Evolutionary conservation across 2,329 filamentous ascomycete species (phyloP), one percentile per base, ranked within the genome.

Genomic region (Diaporthe amygdali): DNA sequence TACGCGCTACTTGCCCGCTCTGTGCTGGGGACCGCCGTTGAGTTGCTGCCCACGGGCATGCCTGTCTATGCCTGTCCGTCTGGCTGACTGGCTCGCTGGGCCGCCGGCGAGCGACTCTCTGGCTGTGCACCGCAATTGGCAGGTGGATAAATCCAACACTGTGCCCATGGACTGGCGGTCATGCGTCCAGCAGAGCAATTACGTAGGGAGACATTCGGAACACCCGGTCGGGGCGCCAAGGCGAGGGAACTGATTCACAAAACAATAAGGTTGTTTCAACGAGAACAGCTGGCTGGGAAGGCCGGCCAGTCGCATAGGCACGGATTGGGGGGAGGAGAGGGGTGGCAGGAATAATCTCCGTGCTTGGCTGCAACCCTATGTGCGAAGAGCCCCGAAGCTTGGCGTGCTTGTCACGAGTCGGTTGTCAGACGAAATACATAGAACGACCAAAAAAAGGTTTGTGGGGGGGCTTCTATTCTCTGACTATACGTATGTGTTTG

Each of bases 181-280:
- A 34, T 47, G 56, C 56, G 27, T 12, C 27, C 56, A 63, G 56
- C 37, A 63, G 3, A 34, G 27, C 20, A 9, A 54, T 46, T 22
- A 47, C 41, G 41, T 47, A 46, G 27, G 10, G 32, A 6, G 41
- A 15, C 39, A 22, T 10, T 47, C 56, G 56, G 56, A 34, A 15
- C 34, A 47, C 41, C 56, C 41, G 56, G 41, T 2, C 20, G 27
- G 27, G 41, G 56, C 47, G 56, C 56, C 56, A 63, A 63, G 56
- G 41, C 56, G 56, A 63, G 41, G 41, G 41, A 20, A 47, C 59
- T 63, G 59, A 63, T 63, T 63, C 59, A 37, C 59, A 63, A 22
- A 22, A 25, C 41, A 63, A 34, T 32, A 63, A 63, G 59, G 59
- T 47, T 63, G 59, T 63, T 63, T 63, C 59, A 63, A 63, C 41